A percentile compares a stretch with the other conserved stretches of the same genome.
Evolutionary conservation across 2,329 filamentous ascomycete species (phyloP).

Genomic region (Exophiala phaeomuriformis): DNA sequence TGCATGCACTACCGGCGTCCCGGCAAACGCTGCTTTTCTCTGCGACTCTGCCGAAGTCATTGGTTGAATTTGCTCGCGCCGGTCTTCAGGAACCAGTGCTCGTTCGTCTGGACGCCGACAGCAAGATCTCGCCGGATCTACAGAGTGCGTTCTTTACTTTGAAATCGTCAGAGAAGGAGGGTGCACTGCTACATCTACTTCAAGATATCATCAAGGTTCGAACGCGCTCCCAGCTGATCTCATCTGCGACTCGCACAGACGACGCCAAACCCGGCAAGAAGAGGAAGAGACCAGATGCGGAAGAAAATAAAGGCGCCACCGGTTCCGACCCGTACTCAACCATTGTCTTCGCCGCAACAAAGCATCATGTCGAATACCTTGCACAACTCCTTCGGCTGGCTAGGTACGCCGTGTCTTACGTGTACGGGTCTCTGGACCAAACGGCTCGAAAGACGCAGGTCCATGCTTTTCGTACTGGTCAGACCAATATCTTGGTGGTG

Average conservation of each 20-base stretch:
- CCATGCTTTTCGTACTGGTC: slow-evolving; percentile 75
- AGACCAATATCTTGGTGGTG: slow-evolving; percentile 84
- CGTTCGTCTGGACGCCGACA: slow-evolving; percentile 85
- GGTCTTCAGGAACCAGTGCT: slow-evolving; percentile 87
- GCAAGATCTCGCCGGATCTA: slow-evolving; percentile 92
- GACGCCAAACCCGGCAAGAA: slow-evolving; percentile 39
- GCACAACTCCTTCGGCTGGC: slow-evolving; percentile 68
- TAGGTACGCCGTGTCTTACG: slow-evolving; percentile 86
- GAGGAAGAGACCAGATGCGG: slow-evolving; percentile 44
- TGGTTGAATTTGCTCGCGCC: slow-evolving; percentile 92
- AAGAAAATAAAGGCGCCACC: slow-evolving; percentile 37
- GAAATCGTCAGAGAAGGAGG: slow-evolving; percentile 90
- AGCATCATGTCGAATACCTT: slow-evolving; percentile 95
- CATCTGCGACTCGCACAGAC: slow-evolving; percentile 46
- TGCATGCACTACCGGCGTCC: slow-evolving; percentile 74
- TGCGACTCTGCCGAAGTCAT: slow-evolving; percentile 82
- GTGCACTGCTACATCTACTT: slow-evolving; percentile 77
- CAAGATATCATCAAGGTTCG: slow-evolving; percentile 92
- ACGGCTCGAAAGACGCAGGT: slow-evolving; percentile 88
- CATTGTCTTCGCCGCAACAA: slow-evolving; percentile 89
- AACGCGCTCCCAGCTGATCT: slow-evolving; percentile 40
- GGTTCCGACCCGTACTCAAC: slow-evolving; percentile 72
- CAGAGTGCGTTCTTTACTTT: slow-evolving; percentile 91
- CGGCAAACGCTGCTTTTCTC: slow-evolving; percentile 93
- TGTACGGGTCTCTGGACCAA: slow-evolving; percentile 91